Evolutionary conservation across 345 rosid genomes (phyloP).

Genomic region (Bruguiera sexangula): DNA sequence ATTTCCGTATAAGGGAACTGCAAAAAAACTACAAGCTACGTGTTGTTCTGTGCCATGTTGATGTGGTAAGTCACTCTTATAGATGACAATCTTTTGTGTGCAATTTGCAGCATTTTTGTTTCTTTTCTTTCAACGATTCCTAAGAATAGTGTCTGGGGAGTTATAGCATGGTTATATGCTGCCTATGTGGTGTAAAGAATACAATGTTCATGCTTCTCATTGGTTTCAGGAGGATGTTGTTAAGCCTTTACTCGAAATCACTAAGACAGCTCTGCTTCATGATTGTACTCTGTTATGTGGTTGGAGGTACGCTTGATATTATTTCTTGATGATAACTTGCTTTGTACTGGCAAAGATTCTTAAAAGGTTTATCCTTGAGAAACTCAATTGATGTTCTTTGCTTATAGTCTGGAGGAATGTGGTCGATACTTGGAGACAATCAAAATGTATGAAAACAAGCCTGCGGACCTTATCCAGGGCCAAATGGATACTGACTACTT

Average conservation of each 20-base stretch:
- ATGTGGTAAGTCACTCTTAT: slow-evolving; percentile 58
- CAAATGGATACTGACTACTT: slow-evolving; percentile 88
- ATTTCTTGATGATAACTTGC: not conserved
- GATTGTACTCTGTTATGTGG: slow-evolving; percentile 84
- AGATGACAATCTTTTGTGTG: not conserved
- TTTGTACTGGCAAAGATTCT: not conserved
- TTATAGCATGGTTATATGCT: not conserved
- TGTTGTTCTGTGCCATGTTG: slow-evolving; percentile 84
- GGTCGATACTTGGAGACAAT: slow-evolving; percentile 96
- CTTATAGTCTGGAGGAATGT: slow-evolving; percentile 88
- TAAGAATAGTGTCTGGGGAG: not conserved
- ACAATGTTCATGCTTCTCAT: slow-evolving; percentile 4
- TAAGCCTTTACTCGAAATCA: slow-evolving; percentile 78
- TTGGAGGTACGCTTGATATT: slow-evolving; percentile 53
- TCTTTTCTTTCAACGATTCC: not conserved
- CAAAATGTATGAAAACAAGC: slow-evolving; percentile 89
- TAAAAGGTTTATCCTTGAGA: slow-evolving; percentile 1
- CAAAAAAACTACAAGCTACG: slow-evolving; percentile 87
- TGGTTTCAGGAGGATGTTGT: slow-evolving; percentile 66
- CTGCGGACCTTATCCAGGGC: slow-evolving; percentile 93
- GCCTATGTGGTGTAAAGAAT: not conserved
- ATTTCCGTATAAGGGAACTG: slow-evolving; percentile 84
- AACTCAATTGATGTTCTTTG: slow-evolving; percentile 8
- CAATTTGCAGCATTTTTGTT: not conserved
- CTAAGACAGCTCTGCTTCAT: slow-evolving; percentile 82